These are phyloP conservation scores for Vickermania ingenoplastis DNA, from an alignment of 208 protist species.

Conservation along the genomic window DNA sequence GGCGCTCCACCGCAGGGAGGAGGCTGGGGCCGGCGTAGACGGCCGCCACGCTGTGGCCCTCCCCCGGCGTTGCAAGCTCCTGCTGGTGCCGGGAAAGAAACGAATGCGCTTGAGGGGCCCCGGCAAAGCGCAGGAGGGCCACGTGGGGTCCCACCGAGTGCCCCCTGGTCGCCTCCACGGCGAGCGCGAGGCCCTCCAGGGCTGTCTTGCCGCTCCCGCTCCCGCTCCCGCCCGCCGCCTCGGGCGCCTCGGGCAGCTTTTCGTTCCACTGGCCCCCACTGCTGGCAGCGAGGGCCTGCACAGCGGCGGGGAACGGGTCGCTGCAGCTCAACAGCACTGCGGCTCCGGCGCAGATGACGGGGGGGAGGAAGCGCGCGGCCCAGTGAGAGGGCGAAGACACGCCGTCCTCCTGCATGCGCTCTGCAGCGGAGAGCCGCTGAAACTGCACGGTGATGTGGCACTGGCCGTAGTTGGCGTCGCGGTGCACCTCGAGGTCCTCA, in stretches of 20 bases:
- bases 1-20: conserved; percentile 13
- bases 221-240: neutral
- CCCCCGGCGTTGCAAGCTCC: neutral
- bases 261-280: neutral
- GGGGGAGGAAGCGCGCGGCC: conserved; percentile 28
- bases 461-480: conserved; percentile 41
- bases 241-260: conserved; percentile 1
- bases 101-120: neutral
- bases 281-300: conserved; percentile 3
- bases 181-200: neutral
- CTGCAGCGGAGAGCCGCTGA: conserved; percentile 54
- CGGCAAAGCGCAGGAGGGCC: conserved; percentile 1
- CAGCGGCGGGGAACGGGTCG: conserved; percentile 13
- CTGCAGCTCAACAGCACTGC: conserved; percentile 33
- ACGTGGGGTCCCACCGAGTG: neutral
- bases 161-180: neutral
- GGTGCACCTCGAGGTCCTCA: conserved; percentile 38
- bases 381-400: conserved; percentile 20
- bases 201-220: neutral
- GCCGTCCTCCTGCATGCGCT: conserved; percentile 41
- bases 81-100: neutral
- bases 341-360: conserved; percentile 29
- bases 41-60: neutral
- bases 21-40: neutral
- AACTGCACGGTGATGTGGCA: conserved; percentile 50